These are phyloP conservation scores for Turnera subulata DNA, from an alignment of 345 rosid genomes.

Conservation along the genomic window DNA sequence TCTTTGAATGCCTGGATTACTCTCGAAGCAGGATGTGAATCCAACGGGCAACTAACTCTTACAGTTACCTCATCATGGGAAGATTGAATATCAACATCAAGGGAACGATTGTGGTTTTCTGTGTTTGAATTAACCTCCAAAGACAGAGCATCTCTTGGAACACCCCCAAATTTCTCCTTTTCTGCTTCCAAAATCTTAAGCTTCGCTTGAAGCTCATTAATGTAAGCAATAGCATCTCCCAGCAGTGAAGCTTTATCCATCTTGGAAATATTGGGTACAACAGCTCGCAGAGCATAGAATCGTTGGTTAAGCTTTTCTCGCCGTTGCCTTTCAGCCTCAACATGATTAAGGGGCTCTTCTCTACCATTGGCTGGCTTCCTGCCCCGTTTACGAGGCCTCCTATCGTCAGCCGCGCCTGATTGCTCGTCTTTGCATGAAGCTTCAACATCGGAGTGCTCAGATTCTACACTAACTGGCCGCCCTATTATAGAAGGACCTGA, in stretches of 20 bases:
- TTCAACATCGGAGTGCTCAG: conserved; percentile 75
- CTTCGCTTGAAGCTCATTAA: conserved; percentile 89
- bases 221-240: conserved; percentile 91
- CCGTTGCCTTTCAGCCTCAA: conserved; percentile 96
- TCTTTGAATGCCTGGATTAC: conserved; percentile 74
- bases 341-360: conserved; percentile 95
- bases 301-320: conserved; percentile 94
- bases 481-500: conserved; percentile 49
- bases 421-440: conserved; percentile 62
- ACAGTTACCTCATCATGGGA: conserved; percentile 60
- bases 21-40: conserved; percentile 74
- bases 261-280: conserved; percentile 97
- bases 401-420: conserved; percentile 44
- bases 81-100: conserved; percentile 59
- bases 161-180: conserved; percentile 44
- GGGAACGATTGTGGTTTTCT: conserved; percentile 27
- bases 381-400: conserved; percentile 84
- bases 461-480: conserved; percentile 40
- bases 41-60: conserved; percentile 65
- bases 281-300: conserved; percentile 87
- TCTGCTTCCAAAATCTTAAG: conserved; percentile 75
- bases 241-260: conserved; percentile 97
- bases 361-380: conserved; percentile 98
- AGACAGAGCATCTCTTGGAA: conserved; percentile 36
- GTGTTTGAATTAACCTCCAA: conserved; percentile 22